Base-by-base conservation (phyloP, 2,329 filamentous ascomycete species). In the Fonsecaea pugnacius region DNA sequence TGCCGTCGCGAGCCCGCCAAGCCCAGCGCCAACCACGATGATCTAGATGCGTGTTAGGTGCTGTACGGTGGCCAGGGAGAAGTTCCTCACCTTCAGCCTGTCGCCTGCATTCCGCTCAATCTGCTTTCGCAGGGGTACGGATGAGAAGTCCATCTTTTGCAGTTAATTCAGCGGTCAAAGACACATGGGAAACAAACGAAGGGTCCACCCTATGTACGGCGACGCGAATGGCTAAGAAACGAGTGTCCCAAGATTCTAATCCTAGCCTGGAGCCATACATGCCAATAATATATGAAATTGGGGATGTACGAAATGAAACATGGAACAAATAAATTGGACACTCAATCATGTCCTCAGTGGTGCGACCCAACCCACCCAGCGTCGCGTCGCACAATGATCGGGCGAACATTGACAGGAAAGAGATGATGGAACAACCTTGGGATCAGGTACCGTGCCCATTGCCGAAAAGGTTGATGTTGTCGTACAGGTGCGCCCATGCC, bases 1-100 rank as follows among this genome's bases (percentile, higher is more conserved):
- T 2, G 71, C 74, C 2, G 72, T 69, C 32, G 67, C 64, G 16
- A 75, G 65, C 4, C 74, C 73, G 10, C 68, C 72, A 5, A 75
- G 62, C 0, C 73, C 73, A 18, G 73, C 73, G 27, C 73, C 73
- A 9, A 74, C 70, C 5, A 74, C 59, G 27, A 73, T 67, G 12
- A 74, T 67, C 10, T 71, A 16, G 91, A 66, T 14, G 51, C 30
- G 3, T 53, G 51, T 53, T 35, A 53, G 51, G 27, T 27, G 21
- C 27, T 8, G 27, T 53, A 53, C 51, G 6, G 51, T 6, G 30
- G 14, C 30, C n/a, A 14, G 27, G 51, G 8, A 33, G 12, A 33
- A 21, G 14, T 53, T 8, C 14, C 30, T 53, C 33, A 33, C 51
- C 51, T 53, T 53, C 51, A 53, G 6, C 51, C 51, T 53, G 27